Conservation (phyloP, 2,329 filamentous ascomycete genomes). For the Bipolaris cookei region DNA sequence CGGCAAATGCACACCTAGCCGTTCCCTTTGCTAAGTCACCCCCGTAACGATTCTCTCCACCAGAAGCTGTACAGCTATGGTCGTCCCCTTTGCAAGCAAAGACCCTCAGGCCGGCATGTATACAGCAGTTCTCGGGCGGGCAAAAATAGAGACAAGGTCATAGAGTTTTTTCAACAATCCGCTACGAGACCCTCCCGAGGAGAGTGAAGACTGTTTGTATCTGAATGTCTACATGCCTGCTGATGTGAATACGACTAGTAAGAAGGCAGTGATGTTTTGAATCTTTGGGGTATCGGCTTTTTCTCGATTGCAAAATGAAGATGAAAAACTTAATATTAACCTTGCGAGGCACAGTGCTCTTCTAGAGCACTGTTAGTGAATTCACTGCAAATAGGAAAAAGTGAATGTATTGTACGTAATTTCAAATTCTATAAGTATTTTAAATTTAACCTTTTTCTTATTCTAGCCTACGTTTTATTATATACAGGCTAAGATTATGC, state of each 20-base stretch:
- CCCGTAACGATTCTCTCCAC: constrained; percentile 24
- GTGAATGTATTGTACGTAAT: too few species aligned
- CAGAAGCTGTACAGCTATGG: constrained; percentile 22
- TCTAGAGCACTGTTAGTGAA: too few species aligned
- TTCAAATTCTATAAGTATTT: too few species aligned
- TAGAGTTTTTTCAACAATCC: constrained; percentile 21
- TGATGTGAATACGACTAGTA: constrained; percentile 11
- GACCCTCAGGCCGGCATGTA: constrained; percentile 21
- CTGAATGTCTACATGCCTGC: constrained; percentile 45
- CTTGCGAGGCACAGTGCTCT: not conserved
- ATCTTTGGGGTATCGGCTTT: constrained; percentile 14
- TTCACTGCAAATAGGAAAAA: too few species aligned
- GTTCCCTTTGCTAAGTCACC: constrained; percentile 26
- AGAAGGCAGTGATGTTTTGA: constrained; percentile 26
- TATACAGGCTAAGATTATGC: too few species aligned
- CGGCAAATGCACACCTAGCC: constrained; percentile 23
- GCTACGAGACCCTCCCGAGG: constrained; percentile 13
- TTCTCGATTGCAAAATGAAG: too few species aligned
- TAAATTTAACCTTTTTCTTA: too few species aligned
- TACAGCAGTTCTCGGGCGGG: constrained; percentile 22
- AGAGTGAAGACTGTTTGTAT: constrained; percentile 50
- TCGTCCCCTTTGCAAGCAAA: constrained; percentile 17
- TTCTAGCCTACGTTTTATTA: too few species aligned
- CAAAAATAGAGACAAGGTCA: constrained; percentile 20
- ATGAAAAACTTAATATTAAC: too few species aligned